Conservation (phyloP, 768 basidiomycete species). For the Clathrus columnatus region DNA sequence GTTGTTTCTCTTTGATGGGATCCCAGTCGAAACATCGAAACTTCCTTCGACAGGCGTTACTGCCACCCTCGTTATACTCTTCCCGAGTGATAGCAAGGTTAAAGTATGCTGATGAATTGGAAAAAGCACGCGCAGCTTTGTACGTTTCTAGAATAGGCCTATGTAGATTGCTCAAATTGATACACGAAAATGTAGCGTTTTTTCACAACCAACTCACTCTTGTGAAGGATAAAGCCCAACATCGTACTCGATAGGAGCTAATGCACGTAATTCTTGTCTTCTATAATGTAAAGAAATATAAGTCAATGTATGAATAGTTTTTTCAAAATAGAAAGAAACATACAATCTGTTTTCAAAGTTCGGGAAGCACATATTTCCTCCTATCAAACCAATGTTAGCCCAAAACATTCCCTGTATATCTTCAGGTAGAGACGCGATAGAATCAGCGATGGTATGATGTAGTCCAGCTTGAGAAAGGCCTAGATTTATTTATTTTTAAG, state of each 20-base stretch:
- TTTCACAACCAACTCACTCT: conserved; percentile 46
- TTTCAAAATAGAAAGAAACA: conserved; percentile 21
- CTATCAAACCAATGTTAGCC: conserved; percentile 86
- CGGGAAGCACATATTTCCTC: conserved; percentile 69
- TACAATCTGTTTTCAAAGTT: conserved; percentile 74
- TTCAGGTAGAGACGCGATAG: conserved; percentile 65
- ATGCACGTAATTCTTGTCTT: conserved; percentile 53
- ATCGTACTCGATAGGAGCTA: conserved; percentile 77
- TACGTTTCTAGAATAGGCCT: conserved; percentile 66
- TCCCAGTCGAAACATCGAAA: conserved; percentile 41
- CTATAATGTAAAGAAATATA: conserved; percentile 12
- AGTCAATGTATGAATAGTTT: background rate
- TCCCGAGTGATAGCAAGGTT: conserved; percentile 57
- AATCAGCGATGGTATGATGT: conserved; percentile 61
- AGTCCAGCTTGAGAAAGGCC: conserved; percentile 80
- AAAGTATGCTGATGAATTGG: conserved; percentile 41
- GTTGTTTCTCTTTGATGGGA: conserved; percentile 3
- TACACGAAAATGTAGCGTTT: conserved; percentile 4
- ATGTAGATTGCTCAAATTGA: conserved; percentile 1
- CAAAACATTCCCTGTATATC: conserved; percentile 92
- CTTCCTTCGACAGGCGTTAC: conserved; percentile 63
- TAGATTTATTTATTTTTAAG: conserved; percentile 17
- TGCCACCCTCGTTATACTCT: conserved; percentile 83
- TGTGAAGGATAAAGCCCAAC: conserved; percentile 62
- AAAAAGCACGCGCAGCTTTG: conserved; percentile 50